Base-by-base conservation (phyloP, 257 asterid genomes). In the Scutellaria barbata region DNA sequence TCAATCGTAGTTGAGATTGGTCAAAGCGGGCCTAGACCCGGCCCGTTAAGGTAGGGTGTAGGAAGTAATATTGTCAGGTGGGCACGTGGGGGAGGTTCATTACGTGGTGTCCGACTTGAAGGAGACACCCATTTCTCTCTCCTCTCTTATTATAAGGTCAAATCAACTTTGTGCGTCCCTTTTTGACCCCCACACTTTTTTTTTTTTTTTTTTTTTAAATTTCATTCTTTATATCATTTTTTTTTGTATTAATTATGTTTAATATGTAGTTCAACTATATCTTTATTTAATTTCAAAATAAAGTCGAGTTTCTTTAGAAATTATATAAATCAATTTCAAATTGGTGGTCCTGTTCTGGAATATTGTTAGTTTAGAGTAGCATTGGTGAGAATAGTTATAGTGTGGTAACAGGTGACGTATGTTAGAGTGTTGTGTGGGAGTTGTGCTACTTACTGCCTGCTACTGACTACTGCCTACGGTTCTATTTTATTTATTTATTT, bases 41-140 rank as follows among this genome's bases (percentile, higher is more conserved):
- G 35, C 35, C 35, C 35, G 35, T 30, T 30, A 2, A 4, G 35
- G 35, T 30, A 30, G 35, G 35, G 35, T 30, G 35, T 30, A 3
- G 63, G 17, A 5, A 6, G 61, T 10, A 11, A 53, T 40, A 54
- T 70, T 70, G 74, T 74, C 75, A 79, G 83, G 63, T 58, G 39
- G 88, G 84, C 90, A 86, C 89, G 96, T 86, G 91, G 90, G 70
- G 71, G 42, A 12, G 77, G 58, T 72, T 79, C 80, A 78, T 81
- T 82, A 82, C 86, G 90, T 85, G 89, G 87, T 87, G 96, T 87
- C 88, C 72, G 84, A 85, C 80, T 71, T 73, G 76, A 82, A 85
- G 96, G 92, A 77, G 96, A 84, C 94, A 84, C 58, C 77, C 74
- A 63, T 16, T 40, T 66, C 69, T 33, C 25, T 39, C n/a, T 8